Conservation (phyloP, 441 rosid genomes). For the Lepidium campestre region DNA sequence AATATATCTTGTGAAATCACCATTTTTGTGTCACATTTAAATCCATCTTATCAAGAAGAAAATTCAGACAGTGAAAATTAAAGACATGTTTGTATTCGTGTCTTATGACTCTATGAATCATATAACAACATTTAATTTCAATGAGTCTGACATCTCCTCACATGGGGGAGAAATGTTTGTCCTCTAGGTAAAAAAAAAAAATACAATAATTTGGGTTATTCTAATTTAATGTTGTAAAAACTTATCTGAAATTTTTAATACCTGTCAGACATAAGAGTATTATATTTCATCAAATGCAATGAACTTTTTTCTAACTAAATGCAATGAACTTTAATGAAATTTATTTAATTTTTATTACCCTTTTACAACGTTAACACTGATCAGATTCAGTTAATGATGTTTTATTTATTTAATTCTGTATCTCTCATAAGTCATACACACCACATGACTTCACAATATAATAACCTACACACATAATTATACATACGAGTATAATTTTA, state of each 20-base stretch:
- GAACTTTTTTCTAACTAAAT: neutral
- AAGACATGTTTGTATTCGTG: conserved; percentile 16
- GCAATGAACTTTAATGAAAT: no score
- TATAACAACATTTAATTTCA: conserved; percentile 18
- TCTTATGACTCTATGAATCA: conserved; percentile 2
- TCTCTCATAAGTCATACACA: no score
- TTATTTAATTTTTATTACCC: no score
- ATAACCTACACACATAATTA: no score
- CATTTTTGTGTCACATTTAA: neutral
- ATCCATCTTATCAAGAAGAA: conserved; percentile 17
- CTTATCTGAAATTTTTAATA: conserved; percentile 15
- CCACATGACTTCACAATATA: no score
- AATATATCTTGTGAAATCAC: neutral
- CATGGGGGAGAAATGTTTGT: conserved; percentile 34
- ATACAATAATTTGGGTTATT: neutral
- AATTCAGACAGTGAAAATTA: conserved; percentile 1
- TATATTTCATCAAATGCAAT: conserved; percentile 21
- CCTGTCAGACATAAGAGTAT: conserved; percentile 14
- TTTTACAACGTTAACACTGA: no score
- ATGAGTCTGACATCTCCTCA: conserved; percentile 29
- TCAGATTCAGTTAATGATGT: no score
- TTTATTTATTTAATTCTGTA: no score
- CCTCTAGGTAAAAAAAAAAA: conserved; percentile 9
- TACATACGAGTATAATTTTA: no score
- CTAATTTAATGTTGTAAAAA: conserved; percentile 8